Evolutionary conservation across 805 yeast species (phyloP), one percentile per base, ranked within the genome.

Genomic region (Hanseniaspora osmophila): DNA sequence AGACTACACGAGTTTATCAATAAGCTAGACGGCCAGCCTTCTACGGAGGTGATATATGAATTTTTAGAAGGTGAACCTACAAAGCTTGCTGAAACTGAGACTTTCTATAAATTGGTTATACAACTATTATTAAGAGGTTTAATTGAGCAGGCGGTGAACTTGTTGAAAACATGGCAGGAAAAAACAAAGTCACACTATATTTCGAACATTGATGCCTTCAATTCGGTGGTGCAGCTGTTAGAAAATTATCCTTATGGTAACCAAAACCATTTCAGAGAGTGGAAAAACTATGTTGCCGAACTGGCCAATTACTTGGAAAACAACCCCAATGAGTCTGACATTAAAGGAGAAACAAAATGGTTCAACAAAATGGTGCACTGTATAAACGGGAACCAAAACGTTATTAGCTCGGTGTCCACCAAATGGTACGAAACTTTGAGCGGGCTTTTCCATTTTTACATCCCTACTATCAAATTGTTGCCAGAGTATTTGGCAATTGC

Each of bases 371-470:
- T 37, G 16, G 39, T 37, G 15, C 16, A n/a, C 4, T 15, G 18
- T 15, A 10, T 37, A 11, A 37, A 37, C 22, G 39, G 39, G 11
- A 13, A 13, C 10, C 18, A 15, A 12, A 15, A 15, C 10, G 39
- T 13, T 15, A 37, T 37, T 15, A 11, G 13, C 5, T 16, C 39
- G 11, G 18, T 37, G 18, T 16, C 22, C 13, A 64, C 66, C 6
- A 61, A 74, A 0, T 83, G 94, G 94, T 81, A 78, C 56, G 92
- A 83, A 54, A 67, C 78, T 12, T 68, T 75, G 37, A 63, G 70
- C 37, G 75, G 76, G 7, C 66, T 78, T n/a, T 57, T 76, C 10
- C 61, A 78, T 35, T 84, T 66, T 55, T 78, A 78, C 54, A 69
- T 81, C 61, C 86, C 77, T 53, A 68, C 76, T 4, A 44, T 55